Base-by-base conservation (phyloP, 1,139 yeast genomes). In the Wickerhamomyces sp. region DNA sequence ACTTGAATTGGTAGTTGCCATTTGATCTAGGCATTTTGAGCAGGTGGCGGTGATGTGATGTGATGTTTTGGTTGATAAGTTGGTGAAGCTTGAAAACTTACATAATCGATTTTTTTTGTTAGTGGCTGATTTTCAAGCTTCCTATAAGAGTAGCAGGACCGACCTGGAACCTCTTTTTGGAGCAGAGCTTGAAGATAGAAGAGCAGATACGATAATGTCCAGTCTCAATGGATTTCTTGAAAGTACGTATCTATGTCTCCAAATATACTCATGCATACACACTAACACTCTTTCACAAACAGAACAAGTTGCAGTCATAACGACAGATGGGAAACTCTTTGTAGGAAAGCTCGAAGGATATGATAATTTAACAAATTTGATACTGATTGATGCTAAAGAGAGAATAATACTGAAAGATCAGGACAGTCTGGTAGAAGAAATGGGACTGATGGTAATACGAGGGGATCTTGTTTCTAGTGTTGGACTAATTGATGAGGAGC, bases 391-490 rank as follows among this genome's bases (percentile, higher is more conserved):
- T 33, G 74, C 93, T n/a, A 64, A 73, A 34, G 93, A 86, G 59
- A 62, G 80, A 33, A 55, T 67, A 33, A 64, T 65, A 9, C 64
- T 62, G 35, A 44, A 52, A 8, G 53, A 73, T 27, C 76, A 70
- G 6, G 75, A 76, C 0, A 71, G 78, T 8, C 77, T 74, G 45
- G 75, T 75, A 41, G 74, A 80, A 38, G 75, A 73, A 30, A 60
- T 84, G 46, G 95, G 95, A 0, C 65, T 81, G 7, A 79, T 82
- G 57, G 62, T 90, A 56, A 68, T 90, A 55, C 75, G 97, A 57
- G 97, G 98, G 0, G 95, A 88, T 45, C 79, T 78, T 48, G 84
- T 91, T 10, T 95, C 86, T 1, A 74, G 89, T 41, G 73, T 88
- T 45, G 96, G 96, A 7, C 73, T 79, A 46, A 71, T 87, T 1